Base-by-base conservation (phyloP, 2,329 filamentous ascomycete species). In the Sclerotinia borealis region DNA sequence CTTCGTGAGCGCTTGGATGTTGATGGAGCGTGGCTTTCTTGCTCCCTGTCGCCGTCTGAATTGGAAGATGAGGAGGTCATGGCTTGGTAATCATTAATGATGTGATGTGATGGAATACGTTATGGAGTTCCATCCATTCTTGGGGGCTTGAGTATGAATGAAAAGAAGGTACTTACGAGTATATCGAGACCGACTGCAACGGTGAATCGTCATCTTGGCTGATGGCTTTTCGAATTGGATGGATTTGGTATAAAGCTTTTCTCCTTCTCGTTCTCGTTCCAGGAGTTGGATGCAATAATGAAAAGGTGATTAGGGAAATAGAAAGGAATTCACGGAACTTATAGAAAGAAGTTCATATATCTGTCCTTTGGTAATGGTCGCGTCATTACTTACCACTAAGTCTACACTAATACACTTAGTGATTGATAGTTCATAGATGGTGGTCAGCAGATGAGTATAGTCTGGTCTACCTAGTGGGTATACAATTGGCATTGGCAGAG, bases 61-160 rank as follows among this genome's bases (percentile, higher is more conserved):
- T 6, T 19, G 13, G n/a, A 27, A 1, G 29, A 8, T 34, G 29
- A 29, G n/a, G 29, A 34, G 19, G 48, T 4, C 22, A 50, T n/a
- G 5, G 29, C 29, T 50, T 22, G 10, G 10, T 22, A 6, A 0
- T 10, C 34, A 19, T 50, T 22, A 34, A 10, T 34, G 17, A 50
- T 22, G 11, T 5, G 1, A 4, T 15, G 1, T 4, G 15, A n/a
- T n/a, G n/a, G n/a, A n/a, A n/a, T 0, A 19, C 19, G 19, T 19
- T 15, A 1, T 11, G 22, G 19, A 1, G 25, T 17, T 9, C 1
- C 13, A 17, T 29, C 4, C 9, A 8, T 13, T 5, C 27, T 50
- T 2, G 48, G 4, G 10, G n/a, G n/a, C n/a, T n/a, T 15, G 19
- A 0, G 13, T 34, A n/a, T 8, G 2, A 50, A 34, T n/a, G n/a